Evolutionary conservation across 495 filamentous ascomycete genomes (phyloP), one percentile per base, ranked within the genome.

Genomic region (Astrothelium subdiscretum): DNA sequence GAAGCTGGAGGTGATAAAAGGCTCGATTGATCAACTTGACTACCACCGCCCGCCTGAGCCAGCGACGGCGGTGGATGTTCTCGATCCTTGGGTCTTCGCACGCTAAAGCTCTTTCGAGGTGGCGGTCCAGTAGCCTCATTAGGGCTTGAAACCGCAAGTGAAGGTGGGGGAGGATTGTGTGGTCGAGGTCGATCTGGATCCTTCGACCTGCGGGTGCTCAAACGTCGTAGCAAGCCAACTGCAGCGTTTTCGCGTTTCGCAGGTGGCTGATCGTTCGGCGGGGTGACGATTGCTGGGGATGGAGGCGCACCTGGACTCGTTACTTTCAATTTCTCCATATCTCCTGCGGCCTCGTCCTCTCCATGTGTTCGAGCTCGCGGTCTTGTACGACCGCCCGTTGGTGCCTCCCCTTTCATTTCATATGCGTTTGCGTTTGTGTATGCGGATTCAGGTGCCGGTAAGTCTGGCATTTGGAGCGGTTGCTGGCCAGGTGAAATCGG

Each of bases 331-430:
- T 86, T 87, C 73, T 91, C 89, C 74, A 89, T 76, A 2, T 80
- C 81, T 58, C 94, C 88, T 2, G 84, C 78, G 18, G 92, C 81
- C 35, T 99, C 95, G 65, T 97, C 94, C 73, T 97, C 94, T 44
- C 94, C 95, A 70, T 97, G 95, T 0, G 94, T 97, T 61, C 95
- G 78, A 31, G 94, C 91, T 48, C 94, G 82, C 12, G 91, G 90
- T 57, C 94, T 81, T 29, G 88, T 86, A 32, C 94, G 81, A 62
- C 87, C 85, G 29, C 89, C 87, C 3, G 86, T 87, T 59, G 88
- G 80, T 63, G 83, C 86, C 71, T 95, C 90, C 24, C 91, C 91
- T 2, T 85, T 81, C 76, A 95, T 82, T 66, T 95, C 89, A 69
- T 92, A 94, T 15, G 85, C 75, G 11, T 83, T 78, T 48, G 87